phyloP scores from a whole-genome alignment of 306 rosid species.

The Casuarina glauca region DNA sequence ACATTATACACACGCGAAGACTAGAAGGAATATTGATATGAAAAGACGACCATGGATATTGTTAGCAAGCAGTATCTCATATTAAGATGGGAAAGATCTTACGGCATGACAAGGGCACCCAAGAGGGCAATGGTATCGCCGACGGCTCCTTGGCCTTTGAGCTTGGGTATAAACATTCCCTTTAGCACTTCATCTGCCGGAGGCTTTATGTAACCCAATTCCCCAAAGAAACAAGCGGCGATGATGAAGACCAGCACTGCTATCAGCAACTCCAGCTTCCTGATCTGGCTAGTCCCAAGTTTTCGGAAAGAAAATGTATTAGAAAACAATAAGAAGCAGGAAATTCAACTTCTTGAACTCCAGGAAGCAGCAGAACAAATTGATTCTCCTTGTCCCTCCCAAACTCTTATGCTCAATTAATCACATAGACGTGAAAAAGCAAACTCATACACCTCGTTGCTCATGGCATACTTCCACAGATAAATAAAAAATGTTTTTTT shows the following conservation, averaged over 20 bases:
- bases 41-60: not conserved
- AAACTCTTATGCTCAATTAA: too few species aligned
- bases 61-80: not conserved
- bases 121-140: constrained; percentile 85
- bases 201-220: constrained; percentile 79
- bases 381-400: too few species aligned
- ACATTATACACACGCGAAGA: not conserved
- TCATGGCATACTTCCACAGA: too few species aligned
- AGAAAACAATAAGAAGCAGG: not conserved
- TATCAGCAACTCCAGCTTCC: constrained; percentile 79
- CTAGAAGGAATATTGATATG: not conserved
- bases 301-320: not conserved
- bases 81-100: not conserved
- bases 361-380: too few species aligned
- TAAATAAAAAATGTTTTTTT: too few species aligned
- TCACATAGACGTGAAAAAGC: too few species aligned
- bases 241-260: constrained; percentile 54
- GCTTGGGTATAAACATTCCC: constrained; percentile 74
- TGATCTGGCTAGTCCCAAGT: constrained; percentile 29
- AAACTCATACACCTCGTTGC: too few species aligned
- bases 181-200: constrained; percentile 41
- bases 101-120: constrained; percentile 97
- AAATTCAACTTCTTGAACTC: not conserved
- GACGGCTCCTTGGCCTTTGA: constrained; percentile 59
- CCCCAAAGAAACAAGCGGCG: constrained; percentile 92